Conservation (phyloP, 352 stramenopile species). For the Phytophthora hibernalis region DNA sequence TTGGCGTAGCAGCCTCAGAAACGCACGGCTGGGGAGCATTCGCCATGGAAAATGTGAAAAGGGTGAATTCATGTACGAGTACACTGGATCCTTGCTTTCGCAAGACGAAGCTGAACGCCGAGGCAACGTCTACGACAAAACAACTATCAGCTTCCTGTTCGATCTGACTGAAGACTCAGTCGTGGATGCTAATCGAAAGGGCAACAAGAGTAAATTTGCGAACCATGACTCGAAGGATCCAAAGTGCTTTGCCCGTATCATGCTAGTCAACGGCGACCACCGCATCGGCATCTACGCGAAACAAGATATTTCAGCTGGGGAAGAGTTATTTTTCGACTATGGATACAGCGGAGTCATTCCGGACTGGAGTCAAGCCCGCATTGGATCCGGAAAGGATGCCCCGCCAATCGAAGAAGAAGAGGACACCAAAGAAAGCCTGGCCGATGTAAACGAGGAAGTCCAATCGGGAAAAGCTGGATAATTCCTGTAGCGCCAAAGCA, state of each 20-base stretch:
- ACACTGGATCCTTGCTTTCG: constrained; percentile 92
- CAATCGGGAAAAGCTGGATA: constrained; percentile 8
- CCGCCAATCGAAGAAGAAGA: constrained; percentile 23
- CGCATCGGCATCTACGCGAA: constrained; percentile 95
- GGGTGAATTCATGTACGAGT: constrained; percentile 87
- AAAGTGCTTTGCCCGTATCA: constrained; percentile 90
- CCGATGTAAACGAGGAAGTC: constrained; percentile 25
- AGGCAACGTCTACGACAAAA: constrained; percentile 92
- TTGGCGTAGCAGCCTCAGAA: constrained; percentile 63
- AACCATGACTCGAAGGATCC: constrained; percentile 85
- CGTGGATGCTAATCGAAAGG: constrained; percentile 94
- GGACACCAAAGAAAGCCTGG: constrained; percentile 5
- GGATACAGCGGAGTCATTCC: constrained; percentile 83
- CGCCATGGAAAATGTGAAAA: constrained; percentile 57
- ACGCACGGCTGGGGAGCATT: constrained; percentile 85
- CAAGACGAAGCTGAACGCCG: constrained; percentile 89
- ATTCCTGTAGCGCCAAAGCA: neutral
- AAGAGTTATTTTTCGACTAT: constrained; percentile 90
- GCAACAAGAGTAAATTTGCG: constrained; percentile 96
- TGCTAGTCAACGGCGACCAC: constrained; percentile 92
- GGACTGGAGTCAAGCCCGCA: constrained; percentile 79
- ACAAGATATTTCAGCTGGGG: constrained; percentile 82
- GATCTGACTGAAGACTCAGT: constrained; percentile 93
- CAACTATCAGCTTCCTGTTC: constrained; percentile 94
- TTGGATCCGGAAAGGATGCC: constrained; percentile 42